Conservation (phyloP, 768 basidiomycete genomes). For the Lanmaoa pseudosensibilis region DNA sequence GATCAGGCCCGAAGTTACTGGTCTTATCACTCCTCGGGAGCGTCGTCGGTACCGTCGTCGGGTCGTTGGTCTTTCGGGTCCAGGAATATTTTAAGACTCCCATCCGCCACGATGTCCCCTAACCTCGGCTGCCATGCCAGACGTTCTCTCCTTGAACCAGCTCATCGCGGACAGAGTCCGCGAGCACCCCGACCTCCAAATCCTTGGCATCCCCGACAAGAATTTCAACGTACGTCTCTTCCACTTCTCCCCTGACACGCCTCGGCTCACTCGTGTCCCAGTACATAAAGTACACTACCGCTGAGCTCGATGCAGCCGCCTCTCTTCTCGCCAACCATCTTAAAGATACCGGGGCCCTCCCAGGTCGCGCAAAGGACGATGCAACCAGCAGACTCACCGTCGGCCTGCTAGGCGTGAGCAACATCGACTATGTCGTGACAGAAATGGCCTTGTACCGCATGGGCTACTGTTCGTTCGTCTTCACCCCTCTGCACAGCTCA, state of each 20-base stretch:
- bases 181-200: constrained; percentile 21
- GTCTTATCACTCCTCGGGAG: too few species aligned
- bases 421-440: constrained; percentile 27
- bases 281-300: constrained; percentile 28
- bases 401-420: constrained; percentile 28
- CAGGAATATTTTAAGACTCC: too few species aligned
- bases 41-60: too few species aligned
- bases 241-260: background rate
- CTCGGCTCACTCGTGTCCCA: background rate
- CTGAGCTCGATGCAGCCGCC: constrained; percentile 27
- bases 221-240: constrained; percentile 17
- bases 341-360: constrained; percentile 17
- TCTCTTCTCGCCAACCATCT: constrained; percentile 28
- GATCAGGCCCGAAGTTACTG: too few species aligned
- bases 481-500: background rate
- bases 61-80: too few species aligned
- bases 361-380: constrained; percentile 27
- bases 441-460: constrained; percentile 31
- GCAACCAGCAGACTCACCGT: constrained; percentile 25
- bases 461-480: constrained; percentile 29
- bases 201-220: constrained; percentile 28
- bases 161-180: constrained; percentile 23
- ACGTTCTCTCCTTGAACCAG: constrained; percentile 29
- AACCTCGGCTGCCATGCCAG: constrained; percentile 14
- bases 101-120: too few species aligned